Evolutionary conservation across 2,329 filamentous ascomycete genomes (phyloP).

Genomic region (Paraphoma sp.): DNA sequence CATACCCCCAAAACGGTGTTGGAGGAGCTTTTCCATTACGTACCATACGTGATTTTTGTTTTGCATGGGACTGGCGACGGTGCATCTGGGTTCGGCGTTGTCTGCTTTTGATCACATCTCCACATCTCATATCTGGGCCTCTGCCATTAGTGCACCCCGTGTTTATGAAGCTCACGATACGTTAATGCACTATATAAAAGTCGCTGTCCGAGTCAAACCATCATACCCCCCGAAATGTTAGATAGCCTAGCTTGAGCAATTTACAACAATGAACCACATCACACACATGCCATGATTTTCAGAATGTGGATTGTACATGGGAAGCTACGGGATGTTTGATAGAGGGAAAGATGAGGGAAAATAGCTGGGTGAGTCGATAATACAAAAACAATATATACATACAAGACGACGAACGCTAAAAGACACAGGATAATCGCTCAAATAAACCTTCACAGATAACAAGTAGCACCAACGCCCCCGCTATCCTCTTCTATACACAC

Average conservation of each 20-base stretch:
- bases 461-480: too few relatives aligned
- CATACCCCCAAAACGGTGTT: constrained; percentile 25
- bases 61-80: constrained; percentile 7
- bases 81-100: constrained; percentile 21
- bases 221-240: constrained; percentile 3
- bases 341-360: too few relatives aligned
- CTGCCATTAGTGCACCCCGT: not conserved
- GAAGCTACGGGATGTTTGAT: too few relatives aligned
- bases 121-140: constrained; percentile 4
- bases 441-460: too few relatives aligned
- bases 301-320: too few relatives aligned
- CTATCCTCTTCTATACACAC: too few relatives aligned
- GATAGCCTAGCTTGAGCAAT: not conserved
- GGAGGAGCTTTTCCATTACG: constrained; percentile 6
- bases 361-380: too few relatives aligned
- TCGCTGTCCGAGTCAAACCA: not conserved
- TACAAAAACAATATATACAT: too few relatives aligned
- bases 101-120: constrained; percentile 2
- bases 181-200: constrained; percentile 22
- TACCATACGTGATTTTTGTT: constrained; percentile 4
- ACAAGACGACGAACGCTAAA: too few relatives aligned
- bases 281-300: not conserved
- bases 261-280: not conserved
- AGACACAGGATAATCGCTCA: too few relatives aligned
- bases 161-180: constrained; percentile 23